Evolutionary conservation across 2,329 filamentous ascomycete species (phyloP).

Genomic region (Ophiostoma sp.): DNA sequence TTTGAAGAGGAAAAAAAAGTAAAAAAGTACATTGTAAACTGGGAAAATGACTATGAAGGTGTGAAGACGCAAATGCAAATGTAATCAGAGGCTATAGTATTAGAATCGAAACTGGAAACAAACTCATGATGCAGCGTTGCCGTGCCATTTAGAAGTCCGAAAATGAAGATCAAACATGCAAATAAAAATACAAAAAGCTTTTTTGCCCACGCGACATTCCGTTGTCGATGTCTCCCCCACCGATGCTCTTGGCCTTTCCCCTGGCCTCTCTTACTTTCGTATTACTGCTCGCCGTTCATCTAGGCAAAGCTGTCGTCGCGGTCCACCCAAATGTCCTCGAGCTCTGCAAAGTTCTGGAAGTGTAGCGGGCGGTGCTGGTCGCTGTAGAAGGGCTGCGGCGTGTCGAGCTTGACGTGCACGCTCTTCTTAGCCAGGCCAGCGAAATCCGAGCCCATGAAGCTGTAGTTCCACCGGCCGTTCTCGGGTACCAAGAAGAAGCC

Average conservation of each 20-base stretch:
- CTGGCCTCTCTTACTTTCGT: neutral
- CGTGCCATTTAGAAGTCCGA: slow-evolving; percentile 12
- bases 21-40: neutral
- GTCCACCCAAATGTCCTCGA: slow-evolving; percentile 97
- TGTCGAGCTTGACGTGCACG: slow-evolving; percentile 90
- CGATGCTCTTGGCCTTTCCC: too few relatives aligned
- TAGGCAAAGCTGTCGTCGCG: slow-evolving; percentile 88
- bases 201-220: neutral
- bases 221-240: neutral
- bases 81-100: neutral
- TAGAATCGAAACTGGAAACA: slow-evolving; percentile 5
- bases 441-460: slow-evolving; percentile 92
- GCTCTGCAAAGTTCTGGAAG: slow-evolving; percentile 95
- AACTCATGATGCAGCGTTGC: neutral
- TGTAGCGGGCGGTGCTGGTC: slow-evolving; percentile 89
- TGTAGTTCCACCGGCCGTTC: slow-evolving; percentile 92
- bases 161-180: slow-evolving; percentile 12
- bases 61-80: neutral
- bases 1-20: neutral
- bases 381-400: slow-evolving; percentile 85
- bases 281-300: neutral
- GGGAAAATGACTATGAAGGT: neutral
- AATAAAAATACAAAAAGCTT: neutral
- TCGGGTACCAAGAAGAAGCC: slow-evolving; percentile 97
- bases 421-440: slow-evolving; percentile 85